Conservation (phyloP, 805 yeast genomes). For the Maudiozyma bulderi region DNA sequence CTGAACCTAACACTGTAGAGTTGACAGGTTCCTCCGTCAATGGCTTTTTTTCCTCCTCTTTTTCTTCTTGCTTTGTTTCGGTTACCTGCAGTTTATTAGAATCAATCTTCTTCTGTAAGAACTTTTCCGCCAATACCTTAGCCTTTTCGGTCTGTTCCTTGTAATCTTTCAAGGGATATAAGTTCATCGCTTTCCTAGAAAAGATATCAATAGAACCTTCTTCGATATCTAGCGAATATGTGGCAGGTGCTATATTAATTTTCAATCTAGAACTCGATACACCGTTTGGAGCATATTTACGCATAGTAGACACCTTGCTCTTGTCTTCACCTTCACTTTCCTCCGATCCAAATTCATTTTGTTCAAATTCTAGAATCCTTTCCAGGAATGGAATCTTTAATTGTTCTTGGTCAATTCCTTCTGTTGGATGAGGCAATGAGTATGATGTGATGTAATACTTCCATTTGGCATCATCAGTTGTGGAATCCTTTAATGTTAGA, state of each 20-base stretch:
- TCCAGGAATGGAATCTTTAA: conserved; percentile 73
- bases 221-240: conserved; percentile 75
- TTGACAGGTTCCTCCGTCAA: not conserved
- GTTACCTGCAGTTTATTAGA: conserved; percentile 33
- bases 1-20: not conserved
- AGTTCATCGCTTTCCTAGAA: conserved; percentile 48
- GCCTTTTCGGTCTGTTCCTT: conserved; percentile 29
- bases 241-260: conserved; percentile 68
- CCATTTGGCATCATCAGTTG: conserved; percentile 72
- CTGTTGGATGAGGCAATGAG: conserved; percentile 93
- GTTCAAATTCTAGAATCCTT: conserved; percentile 45
- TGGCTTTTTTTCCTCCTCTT: not conserved
- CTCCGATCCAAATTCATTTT: conserved; percentile 32
- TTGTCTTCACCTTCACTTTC: conserved; percentile 23
- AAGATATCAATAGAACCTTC: conserved; percentile 71
- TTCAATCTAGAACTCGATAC: conserved; percentile 58
- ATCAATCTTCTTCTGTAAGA: conserved; percentile 46
- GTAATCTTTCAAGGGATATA: conserved; percentile 21
- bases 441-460: conserved; percentile 89
- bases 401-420: conserved; percentile 75
- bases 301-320: conserved; percentile 1
- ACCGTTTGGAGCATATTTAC: conserved; percentile 39
- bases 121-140: conserved; percentile 28
- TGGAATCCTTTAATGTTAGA: conserved; percentile 64
- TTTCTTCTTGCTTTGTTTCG: not conserved